A percentile compares a stretch with the other conserved stretches of the same genome.
These are phyloP conservation scores for Cornus suecica DNA, from an alignment of 148 eudicot genomes.

Conservation along the genomic window DNA sequence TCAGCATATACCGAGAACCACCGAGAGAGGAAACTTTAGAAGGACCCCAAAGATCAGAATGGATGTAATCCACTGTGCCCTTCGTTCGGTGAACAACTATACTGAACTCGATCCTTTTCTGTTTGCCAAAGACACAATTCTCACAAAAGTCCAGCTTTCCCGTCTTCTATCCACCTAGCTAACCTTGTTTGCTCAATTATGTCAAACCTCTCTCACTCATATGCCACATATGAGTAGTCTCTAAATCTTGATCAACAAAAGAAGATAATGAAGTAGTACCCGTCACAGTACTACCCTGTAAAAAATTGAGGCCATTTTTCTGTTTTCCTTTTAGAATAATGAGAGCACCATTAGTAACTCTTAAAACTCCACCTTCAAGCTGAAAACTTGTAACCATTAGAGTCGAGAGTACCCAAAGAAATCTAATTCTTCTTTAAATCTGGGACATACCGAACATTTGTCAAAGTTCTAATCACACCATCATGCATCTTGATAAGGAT, in stretches of 20 bases:
- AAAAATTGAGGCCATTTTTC: neutral
- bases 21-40: neutral
- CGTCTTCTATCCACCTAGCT: too few species aligned
- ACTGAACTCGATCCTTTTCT: neutral
- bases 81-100: neutral
- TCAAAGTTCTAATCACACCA: neutral
- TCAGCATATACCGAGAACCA: neutral
- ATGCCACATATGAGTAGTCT: too few species aligned
- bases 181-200: too few species aligned
- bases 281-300: neutral
- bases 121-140: slow-evolving; percentile 8
- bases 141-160: slow-evolving; percentile 17
- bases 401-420: too few species aligned
- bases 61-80: slow-evolving; percentile 9
- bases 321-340: too few species aligned
- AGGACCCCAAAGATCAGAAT: slow-evolving; percentile 14
- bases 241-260: neutral
- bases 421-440: slow-evolving; percentile 13
- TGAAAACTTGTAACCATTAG: too few species aligned
- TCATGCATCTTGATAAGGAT: neutral
- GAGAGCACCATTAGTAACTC: too few species aligned
- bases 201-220: too few species aligned
- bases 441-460: neutral
- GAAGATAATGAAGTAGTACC: neutral
- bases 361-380: too few species aligned